Evolutionary conservation across 495 filamentous ascomycete genomes (phyloP).

Genomic region (Tuber umbilicatum): DNA sequence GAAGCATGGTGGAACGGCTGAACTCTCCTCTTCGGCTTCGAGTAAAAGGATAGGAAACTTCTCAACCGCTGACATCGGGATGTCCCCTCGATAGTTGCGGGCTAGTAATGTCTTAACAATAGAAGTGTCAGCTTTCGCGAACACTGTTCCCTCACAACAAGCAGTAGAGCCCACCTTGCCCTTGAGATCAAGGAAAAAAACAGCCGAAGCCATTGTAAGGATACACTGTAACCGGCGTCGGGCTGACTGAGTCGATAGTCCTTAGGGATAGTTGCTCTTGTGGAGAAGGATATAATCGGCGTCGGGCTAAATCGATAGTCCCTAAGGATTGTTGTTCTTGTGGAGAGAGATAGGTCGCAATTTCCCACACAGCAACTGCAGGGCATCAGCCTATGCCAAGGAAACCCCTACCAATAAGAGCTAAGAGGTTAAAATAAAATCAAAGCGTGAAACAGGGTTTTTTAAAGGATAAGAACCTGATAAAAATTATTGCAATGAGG

Average conservation of each 20-base stretch:
- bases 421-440: too few relatives aligned
- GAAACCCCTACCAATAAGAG: too few relatives aligned
- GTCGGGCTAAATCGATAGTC: too few relatives aligned
- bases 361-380: too few relatives aligned
- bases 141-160: conserved; percentile 8
- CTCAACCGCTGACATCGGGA: conserved; percentile 98
- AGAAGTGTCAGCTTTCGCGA: conserved; percentile 40
- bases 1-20: conserved; percentile 95
- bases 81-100: conserved; percentile 97
- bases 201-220: conserved; percentile 78
- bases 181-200: conserved; percentile 99
- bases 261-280: too few relatives aligned
- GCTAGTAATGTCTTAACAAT: conserved; percentile 79
- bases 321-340: too few relatives aligned
- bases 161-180: conserved; percentile 70
- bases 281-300: neutral
- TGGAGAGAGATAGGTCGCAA: too few relatives aligned
- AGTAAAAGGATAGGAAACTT: conserved; percentile 94
- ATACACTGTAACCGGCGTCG: neutral
- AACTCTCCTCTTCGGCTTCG: conserved; percentile 99
- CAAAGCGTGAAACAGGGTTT: too few relatives aligned
- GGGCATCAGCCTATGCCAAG: too few relatives aligned
- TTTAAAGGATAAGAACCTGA: too few relatives aligned
- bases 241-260: neutral
- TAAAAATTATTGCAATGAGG: too few relatives aligned